A percentile compares a stretch with the other conserved stretches of the same genome.
Conservation (phyloP, 768 basidiomycete genomes). For the Boletus reticulatus region DNA sequence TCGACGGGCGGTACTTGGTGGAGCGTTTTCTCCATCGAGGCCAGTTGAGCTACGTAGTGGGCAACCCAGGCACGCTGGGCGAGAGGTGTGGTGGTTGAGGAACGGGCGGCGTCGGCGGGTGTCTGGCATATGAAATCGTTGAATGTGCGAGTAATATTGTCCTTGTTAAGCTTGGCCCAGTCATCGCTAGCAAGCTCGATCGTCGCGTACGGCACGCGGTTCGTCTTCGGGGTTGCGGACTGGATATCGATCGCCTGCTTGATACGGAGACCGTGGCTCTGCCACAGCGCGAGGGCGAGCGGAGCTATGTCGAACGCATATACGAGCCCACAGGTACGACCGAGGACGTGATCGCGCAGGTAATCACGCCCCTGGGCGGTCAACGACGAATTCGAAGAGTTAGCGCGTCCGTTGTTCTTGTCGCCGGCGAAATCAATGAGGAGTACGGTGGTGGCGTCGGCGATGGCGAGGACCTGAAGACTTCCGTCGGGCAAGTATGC, state of each 20-base stretch:
- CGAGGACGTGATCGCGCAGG: constrained; percentile 28
- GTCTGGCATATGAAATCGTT: constrained; percentile 1
- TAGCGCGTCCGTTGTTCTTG: constrained; percentile 36
- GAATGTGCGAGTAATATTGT: constrained; percentile 20
- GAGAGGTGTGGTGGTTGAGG: constrained; percentile 16
- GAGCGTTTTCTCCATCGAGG: constrained; percentile 20
- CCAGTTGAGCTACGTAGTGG: constrained; percentile 28
- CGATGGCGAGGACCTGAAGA: constrained; percentile 27
- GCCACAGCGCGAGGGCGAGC: constrained; percentile 31
- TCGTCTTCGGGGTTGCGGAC: constrained; percentile 8
- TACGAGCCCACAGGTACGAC: constrained; percentile 25
- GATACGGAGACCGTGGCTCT: constrained; percentile 33
- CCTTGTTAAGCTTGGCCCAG: not conserved
- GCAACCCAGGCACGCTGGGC: constrained; percentile 32
- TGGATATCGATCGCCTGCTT: constrained; percentile 33
- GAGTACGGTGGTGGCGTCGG: constrained; percentile 26
- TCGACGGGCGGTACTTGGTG: constrained; percentile 23
- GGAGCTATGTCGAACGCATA: constrained; percentile 31
- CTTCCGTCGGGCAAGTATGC: constrained; percentile 20
- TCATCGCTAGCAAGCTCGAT: constrained; percentile 14
- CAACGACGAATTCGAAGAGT: constrained; percentile 15
- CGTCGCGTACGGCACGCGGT: constrained; percentile 20
- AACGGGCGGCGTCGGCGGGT: not conserved
- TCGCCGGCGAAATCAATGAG: constrained; percentile 25
- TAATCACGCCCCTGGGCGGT: constrained; percentile 23